These are phyloP conservation scores for Brettanomyces sp. DNA, from an alignment of 805 yeast genomes.

Conservation along the genomic window DNA sequence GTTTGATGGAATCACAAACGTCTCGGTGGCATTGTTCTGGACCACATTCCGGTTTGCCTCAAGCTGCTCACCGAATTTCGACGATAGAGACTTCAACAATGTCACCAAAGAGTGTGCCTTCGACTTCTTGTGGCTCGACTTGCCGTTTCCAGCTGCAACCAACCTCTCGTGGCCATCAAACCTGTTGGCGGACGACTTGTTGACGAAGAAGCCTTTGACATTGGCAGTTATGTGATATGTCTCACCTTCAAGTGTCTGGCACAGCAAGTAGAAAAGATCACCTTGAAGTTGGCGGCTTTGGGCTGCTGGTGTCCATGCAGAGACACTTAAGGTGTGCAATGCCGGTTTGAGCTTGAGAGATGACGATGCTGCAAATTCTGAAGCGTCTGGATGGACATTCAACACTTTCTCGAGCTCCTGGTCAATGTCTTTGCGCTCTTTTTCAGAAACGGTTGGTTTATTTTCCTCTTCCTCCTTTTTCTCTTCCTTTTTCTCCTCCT, in stretches of 20 bases:
- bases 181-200: constrained; percentile 52
- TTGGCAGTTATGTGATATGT: constrained; percentile 70
- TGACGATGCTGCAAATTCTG: constrained; percentile 23
- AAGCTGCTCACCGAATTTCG: constrained; percentile 46
- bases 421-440: constrained; percentile 16
- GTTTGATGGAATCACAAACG: constrained; percentile 54
- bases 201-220: constrained; percentile 70
- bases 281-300: constrained; percentile 54
- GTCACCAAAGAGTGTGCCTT: constrained; percentile 47
- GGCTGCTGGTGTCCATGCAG: constrained; percentile 85
- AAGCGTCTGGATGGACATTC: constrained; percentile 3
- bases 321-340: constrained; percentile 45
- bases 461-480: neutral
- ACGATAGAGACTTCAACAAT: constrained; percentile 57
- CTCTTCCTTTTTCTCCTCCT: constrained; percentile 6
- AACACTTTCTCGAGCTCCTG: constrained; percentile 23
- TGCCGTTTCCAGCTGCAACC: constrained; percentile 19
- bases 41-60: constrained; percentile 40
- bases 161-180: constrained; percentile 53
- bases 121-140: constrained; percentile 7
- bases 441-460: neutral
- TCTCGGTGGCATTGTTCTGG: constrained; percentile 37
- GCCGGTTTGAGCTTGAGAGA: constrained; percentile 34
- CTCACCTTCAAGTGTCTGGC: constrained; percentile 76
- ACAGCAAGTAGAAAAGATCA: constrained; percentile 67